Evolutionary conservation across 106 monocot genomes (phyloP).

Genomic region (Allium fistulosum): DNA sequence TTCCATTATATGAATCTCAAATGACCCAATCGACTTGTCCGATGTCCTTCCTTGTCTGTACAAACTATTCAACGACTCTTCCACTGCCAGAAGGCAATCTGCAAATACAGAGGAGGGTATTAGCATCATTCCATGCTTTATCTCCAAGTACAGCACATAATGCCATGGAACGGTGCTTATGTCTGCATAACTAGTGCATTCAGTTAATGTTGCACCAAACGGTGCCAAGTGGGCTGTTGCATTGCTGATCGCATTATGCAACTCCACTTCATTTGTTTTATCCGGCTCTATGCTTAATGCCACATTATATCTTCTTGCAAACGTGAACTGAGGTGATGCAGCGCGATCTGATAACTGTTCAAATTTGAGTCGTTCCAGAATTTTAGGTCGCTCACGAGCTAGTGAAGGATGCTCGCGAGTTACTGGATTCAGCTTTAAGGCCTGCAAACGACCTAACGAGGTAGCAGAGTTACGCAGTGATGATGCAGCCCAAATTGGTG

Average conservation of each 20-base stretch:
- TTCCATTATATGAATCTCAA: slow-evolving; percentile 72
- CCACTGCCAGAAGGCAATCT: slow-evolving; percentile 66
- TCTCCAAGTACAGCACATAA: slow-evolving; percentile 92
- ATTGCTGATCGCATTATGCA: slow-evolving; percentile 54
- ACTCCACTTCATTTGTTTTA: slow-evolving; percentile 86
- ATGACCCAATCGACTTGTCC: slow-evolving; percentile 70
- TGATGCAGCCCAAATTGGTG: too few species aligned
- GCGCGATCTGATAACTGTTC: too few species aligned
- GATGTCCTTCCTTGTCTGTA: slow-evolving; percentile 43
- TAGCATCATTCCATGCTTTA: slow-evolving; percentile 17
- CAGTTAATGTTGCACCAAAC: slow-evolving; percentile 46
- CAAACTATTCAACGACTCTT: slow-evolving; percentile 65
- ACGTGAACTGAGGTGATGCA: too few species aligned
- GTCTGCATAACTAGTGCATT: slow-evolving; percentile 86
- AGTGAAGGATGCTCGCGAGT: too few species aligned
- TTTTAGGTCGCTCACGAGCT: too few species aligned
- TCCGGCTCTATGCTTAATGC: slow-evolving; percentile 81
- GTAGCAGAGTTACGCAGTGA: too few species aligned
- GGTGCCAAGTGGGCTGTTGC: slow-evolving; percentile 49
- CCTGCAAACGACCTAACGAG: too few species aligned
- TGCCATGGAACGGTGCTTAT: slow-evolving; percentile 61
- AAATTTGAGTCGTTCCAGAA: too few species aligned
- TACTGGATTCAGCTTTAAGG: too few species aligned
- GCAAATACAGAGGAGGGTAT: slow-evolving; percentile 65
- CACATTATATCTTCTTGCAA: slow-evolving; percentile 74